Evolutionary conservation across 768 basidiomycete species (phyloP), one percentile per base, ranked within the genome.

Genomic region (Steccherinum ochraceum): DNA sequence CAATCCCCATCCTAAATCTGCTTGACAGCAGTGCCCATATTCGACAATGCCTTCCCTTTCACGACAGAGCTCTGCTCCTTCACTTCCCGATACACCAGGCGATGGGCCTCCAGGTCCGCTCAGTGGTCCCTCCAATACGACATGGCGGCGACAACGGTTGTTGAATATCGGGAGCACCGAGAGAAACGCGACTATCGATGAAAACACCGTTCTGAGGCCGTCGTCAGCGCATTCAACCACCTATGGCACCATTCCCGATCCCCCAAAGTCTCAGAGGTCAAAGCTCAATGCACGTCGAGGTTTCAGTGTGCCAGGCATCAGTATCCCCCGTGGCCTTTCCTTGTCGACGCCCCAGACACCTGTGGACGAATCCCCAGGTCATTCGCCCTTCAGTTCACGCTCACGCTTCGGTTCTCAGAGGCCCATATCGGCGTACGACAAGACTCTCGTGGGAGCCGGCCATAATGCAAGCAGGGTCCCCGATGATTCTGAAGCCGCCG

Each of bases 401-500:
- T 7, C 30, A 35, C 30, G 30, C 30, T 46, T 79, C 45, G 71
- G 65, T 45, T 56, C 70, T 30, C 76, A 80, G 57, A 77, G 87
- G 7, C 84, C 83, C 0, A 84, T 89, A 50, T 84, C 86, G 2
- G 78, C 85, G 2, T 91, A 90, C 54, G 89, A 90, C 58, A 77
- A 76, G 3, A 65, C 67, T 5, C 65, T 70, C 56, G 66, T 69
- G 53, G 41, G 10, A 10, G 10, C 41, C 7, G 40, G 54, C 12
- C 46, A 30, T 1, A 7, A 7, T 7, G 7, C 30, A 16, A 16
- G 30, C 7, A 16, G 7, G 7, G 7, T 35, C 16, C 42, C 51
- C 7, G 53, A 46, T 5, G 77, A 72, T 5, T 64, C 72, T 16
- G 80, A 78, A 42, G 64, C 75, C 16, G 84, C 82, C 51, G 74